These are phyloP conservation scores for Lunasporangiospora selenospora DNA, from an alignment of 192 early-diverging fungal genomes.

Conservation along the genomic window DNA sequence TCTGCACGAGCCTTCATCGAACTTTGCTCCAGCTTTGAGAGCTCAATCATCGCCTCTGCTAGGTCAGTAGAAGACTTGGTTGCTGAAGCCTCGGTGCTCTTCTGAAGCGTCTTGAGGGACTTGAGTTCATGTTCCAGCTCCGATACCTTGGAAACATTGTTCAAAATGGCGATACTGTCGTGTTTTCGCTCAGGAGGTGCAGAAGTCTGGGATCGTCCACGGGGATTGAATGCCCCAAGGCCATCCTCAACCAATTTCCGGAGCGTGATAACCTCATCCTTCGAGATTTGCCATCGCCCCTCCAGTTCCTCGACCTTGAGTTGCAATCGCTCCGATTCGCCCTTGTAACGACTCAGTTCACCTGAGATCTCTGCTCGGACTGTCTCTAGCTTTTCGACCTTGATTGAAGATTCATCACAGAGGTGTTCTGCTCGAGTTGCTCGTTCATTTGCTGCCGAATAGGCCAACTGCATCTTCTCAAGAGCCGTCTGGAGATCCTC, in stretches of 20 bases:
- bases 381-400: slow-evolving; percentile 45
- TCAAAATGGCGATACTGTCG: slow-evolving; percentile 43
- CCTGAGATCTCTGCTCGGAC: slow-evolving; percentile 41
- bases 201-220: slow-evolving; percentile 9
- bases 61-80: slow-evolving; percentile 42
- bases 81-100: slow-evolving; percentile 30
- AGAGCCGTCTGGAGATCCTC: slow-evolving; percentile 47
- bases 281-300: slow-evolving; percentile 42
- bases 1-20: slow-evolving; percentile 55
- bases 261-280: slow-evolving; percentile 50
- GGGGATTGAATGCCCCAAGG: slow-evolving; percentile 45
- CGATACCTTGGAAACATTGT: slow-evolving; percentile 40
- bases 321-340: slow-evolving; percentile 46
- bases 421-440: slow-evolving; percentile 43
- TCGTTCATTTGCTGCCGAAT: slow-evolving; percentile 45
- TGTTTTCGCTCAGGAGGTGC: slow-evolving; percentile 36
- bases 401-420: slow-evolving; percentile 39
- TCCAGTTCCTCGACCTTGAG: slow-evolving; percentile 49
- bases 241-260: slow-evolving; percentile 53
- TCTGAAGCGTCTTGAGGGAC: slow-evolving; percentile 35
- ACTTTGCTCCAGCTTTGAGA: slow-evolving; percentile 53
- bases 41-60: slow-evolving; percentile 52
- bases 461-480: slow-evolving; percentile 46
- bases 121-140: slow-evolving; percentile 51
- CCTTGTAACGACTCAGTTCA: slow-evolving; percentile 24